phyloP scores from a whole-genome alignment of 1,284 basidiomycete species.

The Heterobasidion parviporum region DNA sequence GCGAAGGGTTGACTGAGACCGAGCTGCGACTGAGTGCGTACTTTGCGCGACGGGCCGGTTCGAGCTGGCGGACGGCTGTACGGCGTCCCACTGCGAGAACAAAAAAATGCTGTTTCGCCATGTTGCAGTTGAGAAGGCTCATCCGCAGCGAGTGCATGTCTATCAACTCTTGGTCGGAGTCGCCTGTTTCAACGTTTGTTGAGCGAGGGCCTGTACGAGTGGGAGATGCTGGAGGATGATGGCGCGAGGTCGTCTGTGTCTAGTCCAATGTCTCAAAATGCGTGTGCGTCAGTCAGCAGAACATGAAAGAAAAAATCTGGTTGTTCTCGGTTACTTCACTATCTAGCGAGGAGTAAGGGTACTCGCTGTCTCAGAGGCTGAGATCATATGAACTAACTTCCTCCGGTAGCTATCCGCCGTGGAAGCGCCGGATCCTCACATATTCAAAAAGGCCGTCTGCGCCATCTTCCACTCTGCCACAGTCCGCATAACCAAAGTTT shows the following conservation, averaged over 20 bases:
- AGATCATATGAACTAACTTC: too few relatives aligned
- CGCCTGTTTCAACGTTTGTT: slow-evolving; percentile 14
- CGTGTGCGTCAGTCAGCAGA: background rate
- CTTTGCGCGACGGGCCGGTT: slow-evolving; percentile 39
- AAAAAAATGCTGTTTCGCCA: slow-evolving; percentile 17
- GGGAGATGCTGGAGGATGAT: slow-evolving; percentile 16
- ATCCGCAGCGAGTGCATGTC: slow-evolving; percentile 49
- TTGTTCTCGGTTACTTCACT: too few relatives aligned
- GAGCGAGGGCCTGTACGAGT: slow-evolving; percentile 16
- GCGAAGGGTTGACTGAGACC: slow-evolving; percentile 13
- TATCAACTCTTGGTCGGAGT: slow-evolving; percentile 34
- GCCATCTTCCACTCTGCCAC: too few relatives aligned
- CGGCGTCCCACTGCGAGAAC: slow-evolving; percentile 8
- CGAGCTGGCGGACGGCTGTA: slow-evolving; percentile 28
- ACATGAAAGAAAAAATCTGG: background rate
- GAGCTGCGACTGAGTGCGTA: slow-evolving; percentile 25
- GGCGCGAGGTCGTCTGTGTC: slow-evolving; percentile 63
- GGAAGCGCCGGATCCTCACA: too few relatives aligned
- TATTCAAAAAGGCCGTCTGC: too few relatives aligned
- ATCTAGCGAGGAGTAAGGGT: too few relatives aligned
- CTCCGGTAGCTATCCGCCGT: too few relatives aligned
- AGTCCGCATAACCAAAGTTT: too few relatives aligned
- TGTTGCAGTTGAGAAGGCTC: slow-evolving; percentile 45
- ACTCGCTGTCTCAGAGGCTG: too few relatives aligned
- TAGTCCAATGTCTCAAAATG: slow-evolving; percentile 65